Base-by-base conservation (phyloP, 352 stramenopile genomes). In the Globisporangium mamillatum region DNA sequence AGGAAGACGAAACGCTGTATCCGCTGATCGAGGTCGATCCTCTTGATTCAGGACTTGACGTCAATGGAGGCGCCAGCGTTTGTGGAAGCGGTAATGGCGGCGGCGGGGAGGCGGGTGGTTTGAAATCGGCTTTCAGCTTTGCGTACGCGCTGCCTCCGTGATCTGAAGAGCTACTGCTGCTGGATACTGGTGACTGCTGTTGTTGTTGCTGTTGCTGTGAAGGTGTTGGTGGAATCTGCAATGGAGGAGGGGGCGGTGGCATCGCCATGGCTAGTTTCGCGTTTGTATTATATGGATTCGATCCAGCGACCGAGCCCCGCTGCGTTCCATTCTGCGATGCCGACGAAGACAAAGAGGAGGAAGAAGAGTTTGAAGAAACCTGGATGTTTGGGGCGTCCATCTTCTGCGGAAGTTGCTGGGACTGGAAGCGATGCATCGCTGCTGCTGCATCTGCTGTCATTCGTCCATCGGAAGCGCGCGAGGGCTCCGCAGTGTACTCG, bases 31-130 rank as follows among this genome's bases (percentile, higher is more conserved):
- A 34, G 7, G 34, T 12, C 6, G 59, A 27, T 3, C 14, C 32
- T 27, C 44, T 68, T 20, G 50, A 48, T 6, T 71, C 70, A 0
- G 59, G 67, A 10, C 57, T 70, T 14, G 68, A 18, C 5, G 60
- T 4, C 0, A 38, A 25, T 50, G 41, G 41, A 9, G 63, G 44
- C 1, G 58, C 53, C 4, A 63, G 18, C 1, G 65, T 71, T 60
- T 73, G 70, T 2, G 67, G 44, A 16, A 75, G 44, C 5, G 70
- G 71, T 20, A 73, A 32, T 3, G 56, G 34, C 20, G 60, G 36
- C 2, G 67, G 48, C 7, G 56, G 36, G 2, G 59, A 48, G 4
- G 36, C 56, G 14, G 66, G 55, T 10, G 50, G 22, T 34, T 73
- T 70, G 22, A 65, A 71, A 10, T 67, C 66, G 4, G 66, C n/a